Conservation (phyloP, 1,284 basidiomycete species). For the Cryptococcus jaspeensis region DNA sequence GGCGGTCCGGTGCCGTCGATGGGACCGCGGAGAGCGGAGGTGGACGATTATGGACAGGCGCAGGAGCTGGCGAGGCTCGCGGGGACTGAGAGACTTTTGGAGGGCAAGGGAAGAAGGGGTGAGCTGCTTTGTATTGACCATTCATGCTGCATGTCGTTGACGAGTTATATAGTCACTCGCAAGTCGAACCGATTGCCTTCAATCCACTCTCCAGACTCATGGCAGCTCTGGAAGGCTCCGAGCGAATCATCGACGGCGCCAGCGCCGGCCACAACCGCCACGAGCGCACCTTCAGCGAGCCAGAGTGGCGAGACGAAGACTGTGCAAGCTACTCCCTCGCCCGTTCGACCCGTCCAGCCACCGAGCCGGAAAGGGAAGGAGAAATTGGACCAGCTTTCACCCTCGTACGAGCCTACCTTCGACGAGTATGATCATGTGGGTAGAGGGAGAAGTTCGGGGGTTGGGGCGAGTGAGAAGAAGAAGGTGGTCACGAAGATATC, state of each 20-base stretch:
- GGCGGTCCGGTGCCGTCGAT: not conserved
- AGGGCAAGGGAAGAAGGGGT: not conserved
- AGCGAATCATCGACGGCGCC: slow-evolving; percentile 3
- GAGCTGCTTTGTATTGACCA: not conserved
- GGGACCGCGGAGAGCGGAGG: slow-evolving; percentile 6
- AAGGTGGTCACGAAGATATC: not conserved
- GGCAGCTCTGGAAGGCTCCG: not conserved
- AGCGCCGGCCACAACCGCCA: too few species aligned
- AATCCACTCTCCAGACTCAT: slow-evolving; percentile 18
- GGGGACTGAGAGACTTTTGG: not conserved
- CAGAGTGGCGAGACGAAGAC: too few species aligned
- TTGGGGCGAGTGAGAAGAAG: not conserved
- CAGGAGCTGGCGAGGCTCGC: not conserved
- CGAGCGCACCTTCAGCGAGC: too few species aligned
- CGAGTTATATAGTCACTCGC: not conserved
- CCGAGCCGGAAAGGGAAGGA: slow-evolving; percentile 30
- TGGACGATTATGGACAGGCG: slow-evolving; percentile 18
- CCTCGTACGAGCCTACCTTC: not conserved
- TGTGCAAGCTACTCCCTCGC: too few species aligned
- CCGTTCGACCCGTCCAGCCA: not conserved
- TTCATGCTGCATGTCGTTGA: not conserved
- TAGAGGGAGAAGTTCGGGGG: not conserved
- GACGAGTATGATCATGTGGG: not conserved
- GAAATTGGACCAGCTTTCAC: slow-evolving; percentile 1
- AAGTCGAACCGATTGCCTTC: slow-evolving; percentile 17